Evolutionary conservation across 2,329 filamentous ascomycete genomes (phyloP), one percentile per base, ranked within the genome.

Genomic region (Fusarium sp.): DNA sequence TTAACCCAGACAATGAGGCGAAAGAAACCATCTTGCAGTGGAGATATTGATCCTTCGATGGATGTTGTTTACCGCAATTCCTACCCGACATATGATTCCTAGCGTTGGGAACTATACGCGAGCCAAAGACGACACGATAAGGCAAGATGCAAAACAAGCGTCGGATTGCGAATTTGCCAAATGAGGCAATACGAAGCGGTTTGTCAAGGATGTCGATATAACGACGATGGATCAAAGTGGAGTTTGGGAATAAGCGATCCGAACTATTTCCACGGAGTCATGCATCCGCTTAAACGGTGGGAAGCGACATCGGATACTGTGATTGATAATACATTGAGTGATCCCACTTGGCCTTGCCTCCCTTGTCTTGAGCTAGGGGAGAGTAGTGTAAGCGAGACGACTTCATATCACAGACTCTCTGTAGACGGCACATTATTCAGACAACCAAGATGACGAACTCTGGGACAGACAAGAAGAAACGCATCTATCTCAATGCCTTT

Each of bases 401-500:
- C 29, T 20, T 11, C 31, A 57, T 57, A 36, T 25, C 54, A 38
- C 22, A 9, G 8, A 31, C 10, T 31, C 8, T 31, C 10, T 22
- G n/a, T 22, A 45, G 16, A 52, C 35, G 18, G 70, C 54, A 9
- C n/a, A 2, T 8, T 18, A 35, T 20, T 18, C 31, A 8, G 6
- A 35, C 7, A 35, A 16, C 10, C 54, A 57, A 25, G 6, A 57
- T 58, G 54, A 5, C 22, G 1, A 25, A n/a, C 54, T 5, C 9
- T 2, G 6, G 22, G 1, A 6, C 16, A 11, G 20, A 38, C 25
- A 16, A 35, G 31, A 58, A 70, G 57, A 72, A 70, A 29, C 56
- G 67, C 31, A 70, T 72, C 42, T 70, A 68, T 50, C 64, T 72
- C 10, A 72, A 72, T 65, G 68, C 70, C 1, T 72, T 72, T 36